Percentiles rank a stretch among this genome's conserved stretches.
Conservation (phyloP, 192 early-diverging fungal genomes). For the Rhizophagus clarus region DNA sequence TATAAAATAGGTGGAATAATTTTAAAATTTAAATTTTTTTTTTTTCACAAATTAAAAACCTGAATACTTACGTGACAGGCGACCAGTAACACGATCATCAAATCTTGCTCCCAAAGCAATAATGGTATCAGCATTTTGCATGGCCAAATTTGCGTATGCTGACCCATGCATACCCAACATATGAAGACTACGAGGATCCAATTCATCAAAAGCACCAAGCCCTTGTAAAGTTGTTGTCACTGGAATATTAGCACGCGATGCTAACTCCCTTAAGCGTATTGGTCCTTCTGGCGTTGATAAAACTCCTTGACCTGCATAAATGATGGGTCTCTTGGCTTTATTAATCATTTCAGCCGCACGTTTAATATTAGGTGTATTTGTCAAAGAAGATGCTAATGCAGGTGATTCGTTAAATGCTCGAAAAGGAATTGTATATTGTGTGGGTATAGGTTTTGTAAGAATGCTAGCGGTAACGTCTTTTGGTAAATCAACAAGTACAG, state of each 20-base stretch:
- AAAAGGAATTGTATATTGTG: slow-evolving; percentile 69
- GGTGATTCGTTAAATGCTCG: slow-evolving; percentile 56
- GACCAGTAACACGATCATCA: slow-evolving; percentile 97
- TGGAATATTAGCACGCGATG: slow-evolving; percentile 87
- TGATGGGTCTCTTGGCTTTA: slow-evolving; percentile 84
- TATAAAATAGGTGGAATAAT: slow-evolving; percentile 21
- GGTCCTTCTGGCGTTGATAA: slow-evolving; percentile 82
- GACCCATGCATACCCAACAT: slow-evolving; percentile 99
- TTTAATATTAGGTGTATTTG: slow-evolving; percentile 50
- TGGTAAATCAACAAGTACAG: slow-evolving; percentile 96
- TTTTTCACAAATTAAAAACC: background rate
- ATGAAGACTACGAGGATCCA: slow-evolving; percentile 85
- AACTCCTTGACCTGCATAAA: slow-evolving; percentile 96
- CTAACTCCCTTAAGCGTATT: slow-evolving; percentile 78
- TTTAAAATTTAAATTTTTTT: background rate
- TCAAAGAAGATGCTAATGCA: slow-evolving; percentile 36
- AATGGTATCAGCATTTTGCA: slow-evolving; percentile 95
- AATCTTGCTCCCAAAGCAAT: slow-evolving; percentile 96
- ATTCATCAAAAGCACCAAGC: slow-evolving; percentile 92
- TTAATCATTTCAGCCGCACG: slow-evolving; percentile 86
- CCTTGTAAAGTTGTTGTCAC: slow-evolving; percentile 97
- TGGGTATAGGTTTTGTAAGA: slow-evolving; percentile 81
- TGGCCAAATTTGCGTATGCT: slow-evolving; percentile 97
- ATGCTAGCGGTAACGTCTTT: slow-evolving; percentile 96
- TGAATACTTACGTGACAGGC: slow-evolving; percentile 53